phyloP scores from a whole-genome alignment of 192 early-diverging fungal species.

The Backusella sp. region DNA sequence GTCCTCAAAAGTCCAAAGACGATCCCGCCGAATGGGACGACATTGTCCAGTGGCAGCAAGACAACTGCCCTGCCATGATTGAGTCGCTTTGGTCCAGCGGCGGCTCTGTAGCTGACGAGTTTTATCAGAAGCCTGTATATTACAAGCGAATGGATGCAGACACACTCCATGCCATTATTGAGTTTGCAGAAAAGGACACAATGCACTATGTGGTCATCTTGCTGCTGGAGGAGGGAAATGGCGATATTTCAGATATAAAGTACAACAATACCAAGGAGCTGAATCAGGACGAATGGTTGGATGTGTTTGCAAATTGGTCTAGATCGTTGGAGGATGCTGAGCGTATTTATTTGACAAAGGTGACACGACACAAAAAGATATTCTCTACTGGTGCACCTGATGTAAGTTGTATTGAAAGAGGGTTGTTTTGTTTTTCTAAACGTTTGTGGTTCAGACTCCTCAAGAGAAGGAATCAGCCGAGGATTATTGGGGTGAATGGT shows the following conservation, averaged over 20 bases:
- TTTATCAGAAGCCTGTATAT: constrained; percentile 25
- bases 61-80: constrained; percentile 25
- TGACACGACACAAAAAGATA: constrained; percentile 17
- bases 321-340: constrained; percentile 38
- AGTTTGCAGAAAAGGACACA: constrained; percentile 23
- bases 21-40: constrained; percentile 17
- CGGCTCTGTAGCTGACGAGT: neutral
- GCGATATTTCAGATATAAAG: constrained; percentile 33
- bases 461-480: constrained; percentile 24
- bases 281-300: constrained; percentile 29
- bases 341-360: constrained; percentile 24
- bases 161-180: constrained; percentile 34
- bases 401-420: constrained; percentile 1
- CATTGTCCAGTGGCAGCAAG: constrained; percentile 39
- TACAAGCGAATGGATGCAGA: constrained; percentile 37
- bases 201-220: constrained; percentile 33
- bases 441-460: neutral
- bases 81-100: constrained; percentile 24
- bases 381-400: neutral
- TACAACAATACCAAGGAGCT: constrained; percentile 40
- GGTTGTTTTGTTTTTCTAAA: neutral
- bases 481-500: constrained; percentile 44
- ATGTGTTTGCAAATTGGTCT: constrained; percentile 29
- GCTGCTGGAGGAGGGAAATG: constrained; percentile 31
- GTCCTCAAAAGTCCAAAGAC: neutral